A percentile compares a stretch with the other conserved stretches of the same genome.
phyloP scores from a whole-genome alignment of 2,329 filamentous ascomycete genomes.

The Hymenoscyphus scutula region DNA sequence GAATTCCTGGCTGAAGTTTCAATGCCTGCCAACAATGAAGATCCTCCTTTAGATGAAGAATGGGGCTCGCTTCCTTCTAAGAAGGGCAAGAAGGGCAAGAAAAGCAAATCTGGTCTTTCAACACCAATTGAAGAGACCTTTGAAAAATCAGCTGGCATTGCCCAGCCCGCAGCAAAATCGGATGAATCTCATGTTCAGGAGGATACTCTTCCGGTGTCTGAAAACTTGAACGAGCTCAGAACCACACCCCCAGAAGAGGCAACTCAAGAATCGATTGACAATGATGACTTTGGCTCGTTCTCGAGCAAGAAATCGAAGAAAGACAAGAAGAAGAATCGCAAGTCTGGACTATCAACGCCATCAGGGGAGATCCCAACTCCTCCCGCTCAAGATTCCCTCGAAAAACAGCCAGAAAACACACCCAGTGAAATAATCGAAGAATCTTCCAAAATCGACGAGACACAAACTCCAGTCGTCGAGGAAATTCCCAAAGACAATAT shows the following conservation, averaged over 20 bases:
- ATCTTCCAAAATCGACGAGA: not conserved
- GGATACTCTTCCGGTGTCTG: not conserved
- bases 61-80: conserved; percentile 10
- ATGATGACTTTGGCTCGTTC: not conserved
- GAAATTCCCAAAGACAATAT: not conserved
- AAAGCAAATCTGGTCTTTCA: conserved; percentile 17
- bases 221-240: not conserved
- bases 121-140: conserved; percentile 34
- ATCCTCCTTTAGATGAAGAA: conserved; percentile 15
- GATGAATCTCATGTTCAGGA: not conserved
- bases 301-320: conserved; percentile 16
- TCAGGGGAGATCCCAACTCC: not conserved
- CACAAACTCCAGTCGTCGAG: not conserved
- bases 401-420: not conserved
- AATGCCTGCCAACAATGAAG: not conserved
- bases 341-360: conserved; percentile 9
- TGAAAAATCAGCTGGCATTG: conserved; percentile 17
- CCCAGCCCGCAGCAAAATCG: not conserved
- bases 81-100: conserved; percentile 34
- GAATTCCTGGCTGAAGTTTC: conserved; percentile 3
- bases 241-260: conserved; percentile 3
- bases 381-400: not conserved
- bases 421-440: not conserved
- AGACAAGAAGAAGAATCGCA: conserved; percentile 17
- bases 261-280: conserved; percentile 4